Evolutionary conservation across 371 early-diverging fungal species (phyloP).

Genomic region (Circinella umbellata): DNA sequence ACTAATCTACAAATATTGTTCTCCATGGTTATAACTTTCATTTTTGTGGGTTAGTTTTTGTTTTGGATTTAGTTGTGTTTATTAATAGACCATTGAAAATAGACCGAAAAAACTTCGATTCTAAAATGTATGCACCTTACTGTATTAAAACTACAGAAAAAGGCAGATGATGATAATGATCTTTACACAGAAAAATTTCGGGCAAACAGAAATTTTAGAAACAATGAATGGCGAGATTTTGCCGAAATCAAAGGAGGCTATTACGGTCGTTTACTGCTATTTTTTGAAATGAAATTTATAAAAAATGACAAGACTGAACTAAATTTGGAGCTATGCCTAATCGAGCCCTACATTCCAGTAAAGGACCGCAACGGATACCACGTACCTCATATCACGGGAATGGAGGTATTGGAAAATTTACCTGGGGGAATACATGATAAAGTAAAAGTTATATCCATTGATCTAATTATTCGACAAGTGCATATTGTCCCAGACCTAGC

Average conservation of each 20-base stretch:
- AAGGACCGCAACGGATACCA: neutral
- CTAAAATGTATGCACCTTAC: too few relatives aligned
- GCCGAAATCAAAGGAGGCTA: neutral
- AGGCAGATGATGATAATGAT: neutral
- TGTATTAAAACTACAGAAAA: neutral
- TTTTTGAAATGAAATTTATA: neutral
- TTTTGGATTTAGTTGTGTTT: too few relatives aligned
- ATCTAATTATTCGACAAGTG: constrained; percentile 4
- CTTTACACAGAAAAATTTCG: neutral
- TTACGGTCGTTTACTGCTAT: neutral
- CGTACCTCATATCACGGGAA: constrained; percentile 5
- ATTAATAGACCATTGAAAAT: too few relatives aligned
- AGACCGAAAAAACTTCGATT: too few relatives aligned
- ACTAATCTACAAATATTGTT: too few relatives aligned
- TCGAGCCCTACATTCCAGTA: neutral
- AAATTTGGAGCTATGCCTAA: neutral
- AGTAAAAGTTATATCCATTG: neutral
- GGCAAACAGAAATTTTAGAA: neutral
- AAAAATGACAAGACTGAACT: neutral
- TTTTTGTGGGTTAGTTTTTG: too few relatives aligned
- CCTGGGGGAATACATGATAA: neutral
- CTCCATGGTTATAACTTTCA: too few relatives aligned
- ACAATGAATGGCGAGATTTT: neutral
- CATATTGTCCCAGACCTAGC: constrained; percentile 7
- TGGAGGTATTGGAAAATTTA: neutral